Evolutionary conservation across 129 eudicot species (phyloP), one percentile per base, ranked within the genome.

Genomic region (Lactuca saligna): DNA sequence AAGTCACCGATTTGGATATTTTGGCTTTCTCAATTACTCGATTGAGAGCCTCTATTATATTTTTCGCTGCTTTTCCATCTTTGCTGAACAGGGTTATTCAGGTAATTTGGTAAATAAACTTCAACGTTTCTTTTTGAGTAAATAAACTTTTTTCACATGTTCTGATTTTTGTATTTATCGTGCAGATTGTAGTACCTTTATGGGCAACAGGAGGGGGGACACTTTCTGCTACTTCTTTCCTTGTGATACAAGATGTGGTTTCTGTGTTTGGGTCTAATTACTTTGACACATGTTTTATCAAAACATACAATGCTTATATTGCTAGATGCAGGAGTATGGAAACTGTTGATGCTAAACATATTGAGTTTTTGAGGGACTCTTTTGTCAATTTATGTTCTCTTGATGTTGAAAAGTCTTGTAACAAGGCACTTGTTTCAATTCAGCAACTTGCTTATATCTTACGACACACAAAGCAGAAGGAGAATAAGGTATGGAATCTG

Each of bases 201-300:
- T 94, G 99, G 99, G 91, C 91, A 42, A 85, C 99, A 11, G 96
- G 94, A 57, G 90, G 80, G 0, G 86, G 82, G 54, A 57, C 66
- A 61, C 83, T 94, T 4, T 85, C 99, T 29, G 48, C 82, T 46
- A 66, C 81, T 73, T 83, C 99, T 70, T 83, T 85, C 20, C 86
- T 66, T 25, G n/a, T 94, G 67, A 68, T 87, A 57, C 80, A 81
- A 78, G 94, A 94, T 76, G 79, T 87, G 74, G 87, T 94, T 69
- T 73, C 85, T 53, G 56, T 85, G 38, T 82, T 82, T 68, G 76
- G 87, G 68, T 57, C 86, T 54, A 79, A 61, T 56, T 68, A 68
- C 71, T 86, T 78, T 6, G 91, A 85, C 51, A 71, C 75, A 50
- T 94, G 97, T 84, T 81, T 94, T 59, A 82, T 82, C 60, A 87